Percentiles rank a stretch among this genome's conserved stretches.
phyloP scores from a whole-genome alignment of 2,329 filamentous ascomycete species.

The Gaeumannomyces tritici region DNA sequence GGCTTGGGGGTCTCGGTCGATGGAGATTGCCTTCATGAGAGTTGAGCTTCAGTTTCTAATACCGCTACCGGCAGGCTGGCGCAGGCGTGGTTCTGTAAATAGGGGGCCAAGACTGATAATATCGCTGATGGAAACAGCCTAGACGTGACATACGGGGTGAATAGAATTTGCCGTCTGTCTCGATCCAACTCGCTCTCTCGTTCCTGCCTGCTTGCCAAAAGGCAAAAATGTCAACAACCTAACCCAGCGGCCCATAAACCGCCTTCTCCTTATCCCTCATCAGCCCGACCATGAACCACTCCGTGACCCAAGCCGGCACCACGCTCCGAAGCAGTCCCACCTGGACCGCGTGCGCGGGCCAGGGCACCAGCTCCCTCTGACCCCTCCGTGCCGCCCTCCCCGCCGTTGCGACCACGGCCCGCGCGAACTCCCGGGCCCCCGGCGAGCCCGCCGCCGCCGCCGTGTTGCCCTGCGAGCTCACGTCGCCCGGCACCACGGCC shows the following conservation, averaged over 20 bases:
- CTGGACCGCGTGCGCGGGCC: background rate
- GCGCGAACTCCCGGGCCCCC: background rate
- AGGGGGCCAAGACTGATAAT: background rate
- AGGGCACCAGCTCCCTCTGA: background rate
- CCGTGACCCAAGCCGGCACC: background rate
- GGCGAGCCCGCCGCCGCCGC: too few relatives aligned
- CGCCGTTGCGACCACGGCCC: background rate
- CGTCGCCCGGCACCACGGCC: conserved; percentile 18
- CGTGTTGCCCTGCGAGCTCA: conserved; percentile 15
- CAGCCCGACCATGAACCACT: fast-evolving
- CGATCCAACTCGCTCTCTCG: too few relatives aligned
- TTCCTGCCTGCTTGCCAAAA: too few relatives aligned
- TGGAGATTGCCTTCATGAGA: background rate
- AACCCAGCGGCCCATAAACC: too few relatives aligned
- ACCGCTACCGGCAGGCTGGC: too few relatives aligned
- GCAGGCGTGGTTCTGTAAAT: too few relatives aligned
- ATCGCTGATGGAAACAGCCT: too few relatives aligned
- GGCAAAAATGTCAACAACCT: too few relatives aligned
- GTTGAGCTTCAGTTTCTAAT: background rate
- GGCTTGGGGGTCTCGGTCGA: background rate
- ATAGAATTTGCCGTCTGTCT: too few relatives aligned
- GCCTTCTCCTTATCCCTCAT: background rate
- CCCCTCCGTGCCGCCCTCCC: background rate
- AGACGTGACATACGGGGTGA: too few relatives aligned
- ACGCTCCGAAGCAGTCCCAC: background rate